Base-by-base conservation (phyloP, 2,329 filamentous ascomycete genomes). In the Scedosporium aurantiacum region DNA sequence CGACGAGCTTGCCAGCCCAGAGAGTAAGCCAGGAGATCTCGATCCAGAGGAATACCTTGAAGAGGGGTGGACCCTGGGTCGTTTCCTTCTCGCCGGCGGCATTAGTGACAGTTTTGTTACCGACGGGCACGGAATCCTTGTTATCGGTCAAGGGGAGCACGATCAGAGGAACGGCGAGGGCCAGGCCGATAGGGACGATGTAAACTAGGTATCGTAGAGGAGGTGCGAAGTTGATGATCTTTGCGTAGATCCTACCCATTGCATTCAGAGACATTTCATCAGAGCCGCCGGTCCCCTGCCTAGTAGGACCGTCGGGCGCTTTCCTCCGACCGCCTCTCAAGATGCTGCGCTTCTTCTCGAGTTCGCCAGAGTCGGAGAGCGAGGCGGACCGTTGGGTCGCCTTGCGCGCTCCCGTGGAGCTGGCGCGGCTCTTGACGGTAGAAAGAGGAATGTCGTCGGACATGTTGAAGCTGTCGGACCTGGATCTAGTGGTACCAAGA, bases 191-290 rank as follows among this genome's bases (percentile, higher is more conserved):
- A 4, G 87, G 87, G 25, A 86, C 73, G 64, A 89, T 80, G 68
- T 89, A 89, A 64, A 89, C 78, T 57, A 88, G 74, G 69, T 89
- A 89, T 56, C 86, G 79, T 3, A 83, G 86, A 63, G 88, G 68
- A 64, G 85, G 77, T 6, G 83, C 86, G 68, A 85, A 85, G 66
- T 78, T 76, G 63, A 88, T 74, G 64, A 90, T 79, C 70, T 82
- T 86, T 67, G 79, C 78, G 73, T 89, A 87, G 41, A 89, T 68
- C 63, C 79, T 79, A 54, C 87, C 87, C 77, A 90, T 82, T 63
- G 81, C 81, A 66, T 85, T 89, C 64, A 89, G 73, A 37, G 78
- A 76, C 37, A 81, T 71, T 18, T 83, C 82, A 1, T 84, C 82
- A 6, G 71, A 71, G 63, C 75, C 74, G 62, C 76, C 73, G 7